These are phyloP conservation scores for Hansenula sp. DNA, from an alignment of 1,139 yeast genomes.

Conservation along the genomic window DNA sequence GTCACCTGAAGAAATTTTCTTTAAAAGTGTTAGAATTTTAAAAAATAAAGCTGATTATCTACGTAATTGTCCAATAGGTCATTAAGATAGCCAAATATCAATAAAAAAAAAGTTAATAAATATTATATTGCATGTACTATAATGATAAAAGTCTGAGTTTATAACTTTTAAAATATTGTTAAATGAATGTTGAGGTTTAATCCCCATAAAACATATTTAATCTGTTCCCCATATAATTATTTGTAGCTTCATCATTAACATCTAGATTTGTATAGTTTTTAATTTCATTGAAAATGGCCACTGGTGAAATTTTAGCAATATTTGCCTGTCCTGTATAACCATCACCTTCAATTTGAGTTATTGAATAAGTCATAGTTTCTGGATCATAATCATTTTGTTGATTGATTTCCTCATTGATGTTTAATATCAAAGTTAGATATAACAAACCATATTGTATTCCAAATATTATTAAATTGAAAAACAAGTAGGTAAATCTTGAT, in stretches of 20 bases:
- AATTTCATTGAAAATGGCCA: constrained; percentile 20
- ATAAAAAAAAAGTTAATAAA: background rate
- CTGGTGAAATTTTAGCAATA: constrained; percentile 29
- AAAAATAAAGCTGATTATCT: constrained; percentile 83
- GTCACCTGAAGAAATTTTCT: constrained; percentile 93
- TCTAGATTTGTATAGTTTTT: constrained; percentile 8
- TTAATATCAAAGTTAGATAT: constrained; percentile 20
- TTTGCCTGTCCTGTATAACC: constrained; percentile 39
- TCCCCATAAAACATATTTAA: background rate
- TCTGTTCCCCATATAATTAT: constrained; percentile 3
- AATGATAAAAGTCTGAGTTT: constrained; percentile 1
- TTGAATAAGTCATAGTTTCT: constrained; percentile 10
- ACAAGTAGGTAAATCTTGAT: constrained; percentile 24
- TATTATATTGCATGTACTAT: constrained; percentile 2
- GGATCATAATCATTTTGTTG: constrained; percentile 21
- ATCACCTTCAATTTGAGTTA: constrained; percentile 27
- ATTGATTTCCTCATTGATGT: constrained; percentile 14
- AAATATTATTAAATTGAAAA: constrained; percentile 27
- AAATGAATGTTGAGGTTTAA: background rate
- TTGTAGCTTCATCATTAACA: constrained; percentile 6
- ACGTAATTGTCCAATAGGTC: constrained; percentile 73
- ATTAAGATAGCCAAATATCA: no score
- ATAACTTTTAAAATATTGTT: background rate
- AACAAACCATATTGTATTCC: constrained; percentile 23
- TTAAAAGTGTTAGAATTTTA: constrained; percentile 81